A percentile compares a stretch with the other conserved stretches of the same genome.
phyloP scores from a whole-genome alignment of 345 rosid species.

The Cardiospermum halicacabum region DNA sequence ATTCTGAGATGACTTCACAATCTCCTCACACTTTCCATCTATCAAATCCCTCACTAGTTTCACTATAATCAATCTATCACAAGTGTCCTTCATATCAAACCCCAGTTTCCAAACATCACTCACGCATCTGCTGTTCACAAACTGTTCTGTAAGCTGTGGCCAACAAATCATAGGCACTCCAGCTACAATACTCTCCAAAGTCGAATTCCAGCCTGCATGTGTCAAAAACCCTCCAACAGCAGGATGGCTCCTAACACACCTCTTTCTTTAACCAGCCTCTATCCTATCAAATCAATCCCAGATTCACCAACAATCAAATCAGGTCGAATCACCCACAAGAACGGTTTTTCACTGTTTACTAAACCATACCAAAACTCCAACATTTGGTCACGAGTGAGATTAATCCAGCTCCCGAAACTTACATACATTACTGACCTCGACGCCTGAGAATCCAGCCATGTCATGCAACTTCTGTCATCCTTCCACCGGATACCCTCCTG shows the following conservation, averaged over 20 bases:
- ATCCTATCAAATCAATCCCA: conserved; percentile 9
- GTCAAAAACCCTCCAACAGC: conserved; percentile 41
- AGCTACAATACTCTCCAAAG: conserved; percentile 25
- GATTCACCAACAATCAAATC: conserved; percentile 2
- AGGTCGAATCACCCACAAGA: conserved; percentile 23
- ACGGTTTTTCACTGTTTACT: conserved; percentile 14
- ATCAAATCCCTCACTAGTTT: conserved; percentile 48
- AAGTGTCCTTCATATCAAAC: conserved; percentile 58
- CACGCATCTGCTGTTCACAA: conserved; percentile 31
- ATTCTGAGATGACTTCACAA: conserved; percentile 15
- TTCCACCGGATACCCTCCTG: conserved; percentile 2
- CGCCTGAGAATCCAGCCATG: conserved; percentile 19
- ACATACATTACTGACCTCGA: conserved; percentile 12
- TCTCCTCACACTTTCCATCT: conserved; percentile 46
- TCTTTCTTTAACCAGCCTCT: conserved; percentile 3
- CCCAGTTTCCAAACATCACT: conserved; percentile 36
- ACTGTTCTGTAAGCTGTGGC: conserved; percentile 32
- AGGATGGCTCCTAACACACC: conserved; percentile 23
- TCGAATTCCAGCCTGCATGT: conserved; percentile 26
- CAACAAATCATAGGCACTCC: conserved; percentile 41
- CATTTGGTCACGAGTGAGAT: conserved; percentile 6
- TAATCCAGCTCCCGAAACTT: conserved; percentile 20
- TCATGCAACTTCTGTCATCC: conserved; percentile 16
- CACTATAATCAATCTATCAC: conserved; percentile 43
- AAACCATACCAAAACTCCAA: conserved; percentile 26